Base-by-base conservation (phyloP, 2,329 filamentous ascomycete genomes). In the Venturia nashicola region DNA sequence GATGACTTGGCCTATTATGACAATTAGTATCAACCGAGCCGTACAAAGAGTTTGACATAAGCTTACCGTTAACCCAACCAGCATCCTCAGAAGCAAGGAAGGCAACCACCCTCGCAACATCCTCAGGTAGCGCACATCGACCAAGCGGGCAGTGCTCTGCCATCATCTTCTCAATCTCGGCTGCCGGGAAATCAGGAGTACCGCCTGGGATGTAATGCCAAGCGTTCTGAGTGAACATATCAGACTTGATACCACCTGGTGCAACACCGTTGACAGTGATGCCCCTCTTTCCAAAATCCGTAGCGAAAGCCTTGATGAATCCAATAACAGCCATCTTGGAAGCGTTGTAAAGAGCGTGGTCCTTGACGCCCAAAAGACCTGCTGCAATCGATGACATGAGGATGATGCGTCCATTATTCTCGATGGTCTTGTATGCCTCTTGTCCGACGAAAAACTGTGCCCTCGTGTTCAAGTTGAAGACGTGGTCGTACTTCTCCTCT, bases 371-470 rank as follows among this genome's bases (percentile, higher is more conserved):
- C 44, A 86, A 79, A 69, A 89, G 79, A 67, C 83, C 82, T 5
- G 72, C 87, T 75, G 86, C 87, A 73, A 90, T 90, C 65, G 83
- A 87, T 39, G 82, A 84, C 84, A 89, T 91, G 68, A 91, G 79
- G 74, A 91, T 87, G 69, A 92, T 82, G 57, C 88, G 81, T 40
- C 89, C 89, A 65, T 88, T 86, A 55, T 83, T 79, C 71, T 86
- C 81, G 67, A 89, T 82, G 76, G 89, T 79, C 76, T 86, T 86
- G 75, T 88, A 87, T 7, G 84, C 88, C 65, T 88, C 85, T 76
- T 90, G 86, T 23, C 87, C 88, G 62, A 91, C 87, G 74, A 91
- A 90, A 79, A 90, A 90, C 76, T 90, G 86, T 59, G 85, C 86
- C 9, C 85, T 78, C 7, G 86, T 82, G 76, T 89, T 89, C 72